Evolutionary conservation across 768 basidiomycete species (phyloP), one percentile per base, ranked within the genome.

Genomic region (Amanita exitialis): DNA sequence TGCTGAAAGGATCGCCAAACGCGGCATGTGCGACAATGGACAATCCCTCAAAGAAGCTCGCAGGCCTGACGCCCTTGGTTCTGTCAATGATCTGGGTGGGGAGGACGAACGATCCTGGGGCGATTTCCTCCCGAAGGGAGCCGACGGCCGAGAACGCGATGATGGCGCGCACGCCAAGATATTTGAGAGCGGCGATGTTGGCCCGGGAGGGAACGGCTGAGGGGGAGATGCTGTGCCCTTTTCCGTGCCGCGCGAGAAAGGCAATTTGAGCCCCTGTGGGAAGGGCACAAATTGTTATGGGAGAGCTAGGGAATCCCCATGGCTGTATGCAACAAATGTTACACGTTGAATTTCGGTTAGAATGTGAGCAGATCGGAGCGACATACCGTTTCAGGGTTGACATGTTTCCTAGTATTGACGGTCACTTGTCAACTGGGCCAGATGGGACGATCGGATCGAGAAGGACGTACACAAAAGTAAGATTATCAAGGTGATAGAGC

Each of bases 131-230:
- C 38, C 91, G 79, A 9, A 99, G 77, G 7, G 90, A 93, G 23
- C 95, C 95, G 41, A 98, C 95, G 15, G 95, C 94, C 34, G 86
- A 89, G 76, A 98, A 98, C 6, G 93, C 92, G 57, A 98, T 73
- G 63, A 98, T 80, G 44, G 82, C 89, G 56, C 83, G 79, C 6
- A 92, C 88, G 37, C 95, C 95, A 57, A 98, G 75, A 37, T 81
- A 83, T 68, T 97, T 97, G 61, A 97, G 77, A 0, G 94, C 95
- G 25, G 94, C 87, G 61, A 97, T 92, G 75, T 97, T 99, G 56
- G 95, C 95, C 47, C 90, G 82, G 0, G 75, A 68, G 43, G 93
- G 93, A 6, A 98, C 87, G 30, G 76, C 63, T 5, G 91, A 86
- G 2, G 95, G 95, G 13, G 76, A 62, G 66, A 92, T 78, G 55